These are phyloP conservation scores for Begonia masoniana DNA, from an alignment of 306 rosid species.

Conservation along the genomic window DNA sequence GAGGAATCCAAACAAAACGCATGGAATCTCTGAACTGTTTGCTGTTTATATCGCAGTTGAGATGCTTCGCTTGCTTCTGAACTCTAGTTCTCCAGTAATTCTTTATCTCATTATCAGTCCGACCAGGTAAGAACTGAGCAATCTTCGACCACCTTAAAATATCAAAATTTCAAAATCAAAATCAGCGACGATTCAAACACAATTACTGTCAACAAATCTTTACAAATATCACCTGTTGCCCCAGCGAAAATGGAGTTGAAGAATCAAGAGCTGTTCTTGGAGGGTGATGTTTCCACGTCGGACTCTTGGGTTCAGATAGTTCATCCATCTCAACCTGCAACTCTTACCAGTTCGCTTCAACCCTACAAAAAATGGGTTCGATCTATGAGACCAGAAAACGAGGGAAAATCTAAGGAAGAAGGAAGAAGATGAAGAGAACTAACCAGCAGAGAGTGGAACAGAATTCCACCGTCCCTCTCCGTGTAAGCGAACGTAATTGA, in stretches of 20 bases:
- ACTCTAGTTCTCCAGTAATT: constrained; percentile 95
- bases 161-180: background rate
- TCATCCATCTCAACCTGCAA: constrained; percentile 38
- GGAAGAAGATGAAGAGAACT: background rate
- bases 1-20: constrained; percentile 87
- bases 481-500: constrained; percentile 16
- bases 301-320: constrained; percentile 32
- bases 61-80: constrained; percentile 85
- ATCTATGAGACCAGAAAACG: too few species aligned
- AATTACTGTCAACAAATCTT: background rate
- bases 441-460: constrained; percentile 25
- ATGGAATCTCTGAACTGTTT: constrained; percentile 68
- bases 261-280: constrained; percentile 39
- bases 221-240: constrained; percentile 22
- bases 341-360: constrained; percentile 35
- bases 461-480: constrained; percentile 46
- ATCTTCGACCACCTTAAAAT: constrained; percentile 80
- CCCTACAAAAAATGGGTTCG: constrained; percentile 6
- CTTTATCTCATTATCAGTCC: constrained; percentile 91
- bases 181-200: background rate
- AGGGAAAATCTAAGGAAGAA: too few species aligned
- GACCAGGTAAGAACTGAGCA: constrained; percentile 70
- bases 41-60: constrained; percentile 82
- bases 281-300: constrained; percentile 30
- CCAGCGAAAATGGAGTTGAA: constrained; percentile 31